Conservation (phyloP, 2,329 filamentous ascomycete species). For the Dactylellina sp. region DNA sequence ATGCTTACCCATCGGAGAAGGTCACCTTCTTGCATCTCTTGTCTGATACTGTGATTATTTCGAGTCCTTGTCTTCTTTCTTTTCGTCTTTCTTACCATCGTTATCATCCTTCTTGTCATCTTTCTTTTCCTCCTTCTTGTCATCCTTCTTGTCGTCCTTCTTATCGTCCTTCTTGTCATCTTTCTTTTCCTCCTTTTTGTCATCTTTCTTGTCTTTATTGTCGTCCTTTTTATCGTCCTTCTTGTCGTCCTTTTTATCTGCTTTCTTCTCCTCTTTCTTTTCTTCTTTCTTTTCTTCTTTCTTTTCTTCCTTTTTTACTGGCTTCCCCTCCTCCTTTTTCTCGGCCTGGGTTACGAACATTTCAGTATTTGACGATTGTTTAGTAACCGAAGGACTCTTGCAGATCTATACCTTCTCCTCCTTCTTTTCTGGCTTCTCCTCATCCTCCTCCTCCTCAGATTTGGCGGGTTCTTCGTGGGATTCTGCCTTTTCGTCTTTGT, state of each 20-base stretch:
- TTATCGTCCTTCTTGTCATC: constrained; percentile 53
- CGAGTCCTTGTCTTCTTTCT: constrained; percentile 51
- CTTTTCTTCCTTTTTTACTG: constrained; percentile 7
- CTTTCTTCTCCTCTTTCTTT: constrained; percentile 12
- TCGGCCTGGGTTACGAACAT: no score
- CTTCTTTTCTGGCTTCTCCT: constrained; percentile 8
- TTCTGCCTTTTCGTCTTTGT: constrained; percentile 27
- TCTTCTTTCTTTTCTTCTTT: constrained; percentile 11
- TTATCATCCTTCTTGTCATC: constrained; percentile 24
- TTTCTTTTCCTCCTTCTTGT: constrained; percentile 35
- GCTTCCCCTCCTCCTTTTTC: constrained; percentile 2
- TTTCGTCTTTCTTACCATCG: constrained; percentile 55
- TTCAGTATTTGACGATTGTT: no score
- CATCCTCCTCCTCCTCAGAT: constrained; percentile 7
- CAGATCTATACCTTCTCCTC: background rate
- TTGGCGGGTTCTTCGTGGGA: constrained; percentile 21
- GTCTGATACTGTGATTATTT: constrained; percentile 24
- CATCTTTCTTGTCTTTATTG: constrained; percentile 60
- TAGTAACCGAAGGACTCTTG: no score
- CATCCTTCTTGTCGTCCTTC: constrained; percentile 53
- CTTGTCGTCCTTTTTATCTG: constrained; percentile 15
- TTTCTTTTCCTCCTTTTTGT: constrained; percentile 61
- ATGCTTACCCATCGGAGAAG: no score
- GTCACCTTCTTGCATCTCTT: no score
- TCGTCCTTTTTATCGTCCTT: constrained; percentile 25